Base-by-base conservation (phyloP, 108 stramenopile genomes). In the Cyclotella atomus region DNA sequence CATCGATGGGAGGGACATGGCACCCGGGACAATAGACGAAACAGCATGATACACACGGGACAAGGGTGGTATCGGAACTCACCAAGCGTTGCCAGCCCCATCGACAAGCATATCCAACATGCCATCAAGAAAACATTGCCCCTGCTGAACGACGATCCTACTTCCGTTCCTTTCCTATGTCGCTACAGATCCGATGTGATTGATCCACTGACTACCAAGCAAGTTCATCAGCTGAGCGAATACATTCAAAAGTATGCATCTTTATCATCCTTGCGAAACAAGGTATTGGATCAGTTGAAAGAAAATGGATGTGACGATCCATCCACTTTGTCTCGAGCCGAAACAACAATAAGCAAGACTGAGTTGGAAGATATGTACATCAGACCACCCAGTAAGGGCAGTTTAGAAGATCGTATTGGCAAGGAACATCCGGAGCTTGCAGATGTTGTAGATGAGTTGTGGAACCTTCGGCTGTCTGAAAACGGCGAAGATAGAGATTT, bases 121-220 rank as follows among this genome's bases (percentile, higher is more conserved):
- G 82, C 85, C 14, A 59, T 81, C n/a, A 19, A 57, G 35, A 69
- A 78, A 23, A 80, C 84, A 2, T 38, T 87, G 25, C 86, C 83
- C 14, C 69, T 87, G 0, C 59, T 87, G 57, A 64, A 29, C 24
- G 80, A 65, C n/a, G 85, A 81, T 35, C 75, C 78, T 16, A 52
- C 74, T 21, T 65, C 85, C 5, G 85, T 89, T 44, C 88, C 88
- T 1, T 89, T 89, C 64, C 75, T 89, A 20, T 89, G 88, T 59
- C 85, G 88, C 5, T 89, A 89, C 49, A 69, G 88, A 46, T 56
- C 84, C 44, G 88, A 89, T 55, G 32, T 85, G 19, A 73, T 89
- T 19, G 46, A 83, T 54, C 88, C 88, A 6, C 66, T 89, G 3
- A 57, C 85, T 3, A 86, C 88, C 20, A 77, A 75, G 44, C 77